Evolutionary conservation across 768 basidiomycete species (phyloP).

Genomic region (Xerocomellus chrysenteron): DNA sequence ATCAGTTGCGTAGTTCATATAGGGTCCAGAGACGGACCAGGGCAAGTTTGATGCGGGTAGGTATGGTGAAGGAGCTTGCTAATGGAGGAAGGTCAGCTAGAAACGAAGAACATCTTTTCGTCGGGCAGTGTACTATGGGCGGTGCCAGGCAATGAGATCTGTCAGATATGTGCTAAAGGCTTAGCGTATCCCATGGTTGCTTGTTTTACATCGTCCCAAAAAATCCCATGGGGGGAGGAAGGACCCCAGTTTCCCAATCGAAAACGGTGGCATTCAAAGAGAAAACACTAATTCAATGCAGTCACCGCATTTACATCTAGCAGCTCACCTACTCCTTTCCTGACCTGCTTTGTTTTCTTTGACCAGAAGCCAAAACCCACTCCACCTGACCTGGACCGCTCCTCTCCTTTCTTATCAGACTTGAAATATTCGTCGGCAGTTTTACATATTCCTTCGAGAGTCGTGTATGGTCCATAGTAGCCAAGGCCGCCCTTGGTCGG

Average conservation of each 20-base stretch:
- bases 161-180: background rate
- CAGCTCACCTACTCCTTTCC: slow-evolving; percentile 27
- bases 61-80: background rate
- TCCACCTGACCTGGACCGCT: slow-evolving; percentile 44
- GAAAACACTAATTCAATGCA: slow-evolving; percentile 18
- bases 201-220: background rate
- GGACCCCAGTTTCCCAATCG: background rate
- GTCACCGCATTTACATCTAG: slow-evolving; percentile 16
- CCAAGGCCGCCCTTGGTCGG: slow-evolving; percentile 62
- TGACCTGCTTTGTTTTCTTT: slow-evolving; percentile 27
- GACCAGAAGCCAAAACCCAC: slow-evolving; percentile 42
- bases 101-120: background rate
- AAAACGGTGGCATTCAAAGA: background rate
- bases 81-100: background rate
- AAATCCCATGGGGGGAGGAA: background rate
- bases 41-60: slow-evolving; percentile 4
- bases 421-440: slow-evolving; percentile 49
- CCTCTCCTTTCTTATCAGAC: slow-evolving; percentile 37
- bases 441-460: slow-evolving; percentile 55
- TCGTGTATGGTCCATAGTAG: slow-evolving; percentile 58
- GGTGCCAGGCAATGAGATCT: background rate
- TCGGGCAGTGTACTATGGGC: background rate
- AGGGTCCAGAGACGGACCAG: background rate
- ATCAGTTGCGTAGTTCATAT: background rate
- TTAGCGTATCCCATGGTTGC: background rate